These are phyloP conservation scores for Lagerstroemia speciosa DNA, from an alignment of 345 rosid species.

Conservation along the genomic window DNA sequence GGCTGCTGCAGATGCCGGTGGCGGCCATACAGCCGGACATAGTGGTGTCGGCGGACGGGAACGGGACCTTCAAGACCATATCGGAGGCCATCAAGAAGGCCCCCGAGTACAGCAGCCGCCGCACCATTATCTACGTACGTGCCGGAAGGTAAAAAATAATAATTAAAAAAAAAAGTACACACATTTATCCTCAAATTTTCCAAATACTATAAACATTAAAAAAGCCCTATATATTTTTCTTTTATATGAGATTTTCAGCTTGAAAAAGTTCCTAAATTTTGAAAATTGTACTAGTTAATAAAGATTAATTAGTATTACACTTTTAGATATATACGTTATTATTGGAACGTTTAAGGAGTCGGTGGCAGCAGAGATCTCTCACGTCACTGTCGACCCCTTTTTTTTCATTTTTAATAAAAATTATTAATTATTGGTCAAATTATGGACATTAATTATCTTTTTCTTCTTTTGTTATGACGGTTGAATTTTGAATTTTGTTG, in stretches of 20 bases:
- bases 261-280: no score
- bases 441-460: no score
- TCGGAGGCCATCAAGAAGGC: conserved; percentile 84
- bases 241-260: no score
- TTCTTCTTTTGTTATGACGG: no score
- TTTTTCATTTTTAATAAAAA: not conserved
- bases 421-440: no score
- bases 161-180: not conserved
- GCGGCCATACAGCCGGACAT: conserved; percentile 71
- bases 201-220: not conserved
- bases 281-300: no score
- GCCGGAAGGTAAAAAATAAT: conserved; percentile 71
- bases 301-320: no score
- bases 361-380: not conserved
- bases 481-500: no score
- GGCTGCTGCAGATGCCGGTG: conserved; percentile 40
- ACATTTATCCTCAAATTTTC: not conserved
- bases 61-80: conserved; percentile 74
- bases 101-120: conserved; percentile 59
- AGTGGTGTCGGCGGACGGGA: conserved; percentile 73
- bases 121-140: conserved; percentile 70
- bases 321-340: no score
- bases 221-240: not conserved
- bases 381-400: not conserved
- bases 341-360: not conserved